phyloP scores from a whole-genome alignment of 2,329 filamentous ascomycete species.

The Calcarisporium arbuscula region DNA sequence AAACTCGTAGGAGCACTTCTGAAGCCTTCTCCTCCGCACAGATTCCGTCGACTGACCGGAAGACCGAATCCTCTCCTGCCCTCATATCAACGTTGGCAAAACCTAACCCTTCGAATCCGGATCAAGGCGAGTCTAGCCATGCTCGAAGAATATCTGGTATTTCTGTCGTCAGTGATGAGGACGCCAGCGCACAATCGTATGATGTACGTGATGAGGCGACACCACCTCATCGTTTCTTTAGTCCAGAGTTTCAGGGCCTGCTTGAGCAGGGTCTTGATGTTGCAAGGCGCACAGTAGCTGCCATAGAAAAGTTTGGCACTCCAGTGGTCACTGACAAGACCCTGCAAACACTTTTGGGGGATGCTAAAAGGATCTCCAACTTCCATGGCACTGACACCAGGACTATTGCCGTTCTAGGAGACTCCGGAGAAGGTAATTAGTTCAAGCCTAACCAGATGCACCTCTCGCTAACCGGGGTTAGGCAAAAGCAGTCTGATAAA shows the following conservation, averaged over 20 bases:
- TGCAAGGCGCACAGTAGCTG: background rate
- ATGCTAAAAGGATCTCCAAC: slow-evolving; percentile 2
- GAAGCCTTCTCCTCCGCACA: too few species aligned
- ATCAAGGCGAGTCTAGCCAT: too few species aligned
- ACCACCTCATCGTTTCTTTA: background rate
- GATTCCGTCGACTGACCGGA: too few species aligned
- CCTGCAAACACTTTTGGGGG: background rate
- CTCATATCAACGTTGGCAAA: too few species aligned
- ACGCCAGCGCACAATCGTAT: too few species aligned
- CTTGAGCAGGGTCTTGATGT: background rate
- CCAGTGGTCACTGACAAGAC: too few species aligned
- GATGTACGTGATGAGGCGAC: background rate
- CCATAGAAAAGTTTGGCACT: background rate
- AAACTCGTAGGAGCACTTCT: too few species aligned
- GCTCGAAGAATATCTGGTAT: too few species aligned
- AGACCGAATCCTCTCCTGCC: too few species aligned
- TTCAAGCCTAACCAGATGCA: background rate
- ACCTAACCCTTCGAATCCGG: too few species aligned
- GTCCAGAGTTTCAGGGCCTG: background rate
- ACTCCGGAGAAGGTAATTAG: slow-evolving; percentile 18
- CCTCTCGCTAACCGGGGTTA: slow-evolving; percentile 4
- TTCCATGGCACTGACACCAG: slow-evolving; percentile 6
- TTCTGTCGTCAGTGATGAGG: too few species aligned
- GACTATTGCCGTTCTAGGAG: slow-evolving; percentile 11
- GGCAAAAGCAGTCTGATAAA: slow-evolving; percentile 27